Evolutionary conservation across 2,329 filamentous ascomycete species (phyloP), one percentile per base, ranked within the genome.

Genomic region (Xylaria digitata): DNA sequence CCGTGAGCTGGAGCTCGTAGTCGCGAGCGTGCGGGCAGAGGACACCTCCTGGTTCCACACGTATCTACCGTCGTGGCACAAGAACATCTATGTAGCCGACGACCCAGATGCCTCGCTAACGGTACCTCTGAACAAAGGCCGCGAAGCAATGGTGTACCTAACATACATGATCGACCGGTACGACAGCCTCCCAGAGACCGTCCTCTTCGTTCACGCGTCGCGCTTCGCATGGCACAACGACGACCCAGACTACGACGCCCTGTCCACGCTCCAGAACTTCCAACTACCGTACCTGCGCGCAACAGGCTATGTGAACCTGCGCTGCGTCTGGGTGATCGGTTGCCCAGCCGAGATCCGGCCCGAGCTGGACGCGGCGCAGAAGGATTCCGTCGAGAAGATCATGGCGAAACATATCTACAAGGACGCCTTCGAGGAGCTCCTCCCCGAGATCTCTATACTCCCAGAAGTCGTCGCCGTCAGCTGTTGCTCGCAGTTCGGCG

Each of bases 401-500:
- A 82, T 81, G 62, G 78, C 81, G n/a, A 81, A 81, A 64, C 76
- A 79, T 53, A 73, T 82, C 40, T 83, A 82, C 72, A 80, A 79
- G 71, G 69, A 72, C 40, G 79, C 81, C 6, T 85, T 83, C 67
- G 70, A 78, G 64, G 76, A 83, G 67, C 73, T 85, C 0, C 76
- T 83, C 37, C 81, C 80, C 2, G 77, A 74, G 13, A 67, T 80
- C 3, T 73, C 76, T n/a, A 79, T 13, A 15, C 4, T 87, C 3
- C 86, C 87, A 0, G 75, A 79, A 0, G 73, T 82, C 11, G 81
- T 90, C 8, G 86, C 83, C 1, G 83, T 85, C 4, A 82, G 86
- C n/a, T 90, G 88, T 74, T 90, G 88, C 76, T 87, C 87, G 19
- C 89, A 91, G 75, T 91, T 91, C 68, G 89, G 85, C 0, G 84